phyloP scores from a whole-genome alignment of 345 rosid genomes.

The Pseudoturritis turrita region DNA sequence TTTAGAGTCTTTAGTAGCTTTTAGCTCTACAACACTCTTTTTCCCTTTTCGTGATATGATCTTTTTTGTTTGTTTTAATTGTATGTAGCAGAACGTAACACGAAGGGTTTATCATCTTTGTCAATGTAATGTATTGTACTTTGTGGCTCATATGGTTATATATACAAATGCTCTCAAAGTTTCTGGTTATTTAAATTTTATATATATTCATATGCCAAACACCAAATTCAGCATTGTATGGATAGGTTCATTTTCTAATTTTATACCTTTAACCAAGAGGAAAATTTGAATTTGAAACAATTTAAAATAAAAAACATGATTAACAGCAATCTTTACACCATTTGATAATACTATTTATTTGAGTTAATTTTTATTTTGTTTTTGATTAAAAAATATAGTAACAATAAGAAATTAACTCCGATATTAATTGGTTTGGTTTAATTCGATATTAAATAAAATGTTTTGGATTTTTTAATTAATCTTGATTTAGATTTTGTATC shows the following conservation, averaged over 20 bases:
- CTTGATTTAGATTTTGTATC: neutral
- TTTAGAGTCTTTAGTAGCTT: constrained; percentile 30
- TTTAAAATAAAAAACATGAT: no score
- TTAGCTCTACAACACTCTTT: constrained; percentile 31
- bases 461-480: neutral
- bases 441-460: neutral
- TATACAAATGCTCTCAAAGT: neutral
- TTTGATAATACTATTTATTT: neutral
- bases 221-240: neutral
- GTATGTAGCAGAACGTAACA: constrained; percentile 14
- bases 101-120: neutral
- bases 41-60: constrained; percentile 18
- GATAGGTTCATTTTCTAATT: neutral
- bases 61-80: neutral
- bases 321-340: neutral
- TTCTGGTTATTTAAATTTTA: neutral
- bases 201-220: neutral
- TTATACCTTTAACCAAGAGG: neutral
- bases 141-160: constrained; percentile 16
- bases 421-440: neutral
- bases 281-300: neutral
- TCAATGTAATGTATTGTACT: neutral
- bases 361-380: neutral
- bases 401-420: neutral
- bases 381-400: neutral